Evolutionary conservation across 805 yeast species (phyloP), one percentile per base, ranked within the genome.

Genomic region (Spathaspora passalidarum): DNA sequence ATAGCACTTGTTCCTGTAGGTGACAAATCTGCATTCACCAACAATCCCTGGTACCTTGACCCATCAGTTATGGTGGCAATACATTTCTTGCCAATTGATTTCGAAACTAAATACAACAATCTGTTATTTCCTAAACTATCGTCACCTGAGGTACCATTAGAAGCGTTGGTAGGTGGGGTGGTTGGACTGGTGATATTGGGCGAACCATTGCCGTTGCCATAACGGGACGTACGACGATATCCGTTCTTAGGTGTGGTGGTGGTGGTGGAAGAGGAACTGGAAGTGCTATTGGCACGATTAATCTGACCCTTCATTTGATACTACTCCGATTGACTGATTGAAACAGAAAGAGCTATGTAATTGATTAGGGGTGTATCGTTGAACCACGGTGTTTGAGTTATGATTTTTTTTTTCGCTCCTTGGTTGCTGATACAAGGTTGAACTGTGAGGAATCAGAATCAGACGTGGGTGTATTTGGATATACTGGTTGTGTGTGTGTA

Each of bases 41-140:
- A 65, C 7, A 82, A 57, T 17, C 96, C 96, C 18, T 67, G 63
- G 55, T 80, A 76, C 22, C 74, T 65, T 2, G 78, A 71, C 11
- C 92, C 92, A 0, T 87, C 75, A 20, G 79, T 65, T 1, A 84
- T 79, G 2, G 89, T 80, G 5, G 81, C 84, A 11, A 70, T 69
- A 10, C 79, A 80, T 23, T 68, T 66, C 23, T 76, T 69, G 16
- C 96, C 71, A 36, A 85, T 66, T 5, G 89, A 70, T 50, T 79
- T 79, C 32, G 79, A 71, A 38, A 86, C 63, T 41, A 83, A 68
- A 51, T 63, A 81, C 39, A 77, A 58, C 46, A 83, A 66, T 45
- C 87, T 72, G 53, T 84, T 88, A 52, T 75, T 72, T 8, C 49
- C 51, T 11, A 42, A 18, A 34, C 44, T 44, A 42, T 42, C 44